phyloP scores from a whole-genome alignment of 2,329 filamentous ascomycete species.

The Phaeosphaeriaceae sp. region DNA sequence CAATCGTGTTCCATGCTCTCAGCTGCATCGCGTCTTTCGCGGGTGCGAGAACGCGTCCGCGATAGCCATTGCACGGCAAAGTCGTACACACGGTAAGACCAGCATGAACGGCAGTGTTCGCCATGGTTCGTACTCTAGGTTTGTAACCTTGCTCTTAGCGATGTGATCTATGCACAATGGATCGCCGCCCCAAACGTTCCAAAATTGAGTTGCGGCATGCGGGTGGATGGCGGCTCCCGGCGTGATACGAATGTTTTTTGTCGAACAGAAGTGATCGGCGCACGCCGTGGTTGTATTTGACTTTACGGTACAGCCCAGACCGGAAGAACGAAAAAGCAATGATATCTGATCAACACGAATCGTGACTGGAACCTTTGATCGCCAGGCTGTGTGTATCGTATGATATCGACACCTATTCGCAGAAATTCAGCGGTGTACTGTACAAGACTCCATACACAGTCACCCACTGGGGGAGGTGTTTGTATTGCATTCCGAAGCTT shows the following conservation, averaged over 20 bases:
- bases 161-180: background rate
- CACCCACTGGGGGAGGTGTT: background rate
- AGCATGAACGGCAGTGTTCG: background rate
- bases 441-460: too few species aligned
- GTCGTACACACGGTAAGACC: background rate
- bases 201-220: constrained; percentile 11
- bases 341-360: background rate
- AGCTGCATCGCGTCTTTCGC: constrained; percentile 30
- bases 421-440: background rate
- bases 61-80: background rate
- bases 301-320: constrained; percentile 7
- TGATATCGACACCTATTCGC: background rate
- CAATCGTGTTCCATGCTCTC: constrained; percentile 34
- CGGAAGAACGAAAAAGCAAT: constrained; percentile 10
- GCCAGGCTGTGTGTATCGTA: background rate
- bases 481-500: background rate
- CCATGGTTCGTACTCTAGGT: background rate
- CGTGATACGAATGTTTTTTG: constrained; percentile 16
- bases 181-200: constrained; percentile 7
- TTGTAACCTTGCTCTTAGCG: background rate
- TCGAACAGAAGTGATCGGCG: constrained; percentile 2
- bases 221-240: constrained; percentile 17
- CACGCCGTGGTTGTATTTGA: constrained; percentile 6
- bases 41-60: constrained; percentile 15
- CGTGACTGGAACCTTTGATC: background rate